Conservation (phyloP, 768 basidiomycete species). For the Suillus decipiens region DNA sequence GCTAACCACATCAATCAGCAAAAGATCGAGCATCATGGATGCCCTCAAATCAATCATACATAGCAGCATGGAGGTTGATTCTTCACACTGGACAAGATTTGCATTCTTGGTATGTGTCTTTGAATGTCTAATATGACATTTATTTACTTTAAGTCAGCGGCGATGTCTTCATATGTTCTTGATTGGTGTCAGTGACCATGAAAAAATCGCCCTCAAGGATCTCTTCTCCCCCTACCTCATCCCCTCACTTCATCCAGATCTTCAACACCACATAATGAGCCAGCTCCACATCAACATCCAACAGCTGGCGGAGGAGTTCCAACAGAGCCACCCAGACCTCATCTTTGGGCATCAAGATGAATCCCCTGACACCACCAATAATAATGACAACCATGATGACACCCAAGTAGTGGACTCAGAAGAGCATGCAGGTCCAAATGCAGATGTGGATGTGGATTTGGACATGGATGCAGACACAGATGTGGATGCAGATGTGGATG, state of each 20-base stretch:
- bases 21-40: conserved; percentile 11
- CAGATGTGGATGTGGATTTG: background rate
- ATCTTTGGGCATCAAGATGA: background rate
- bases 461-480: too few species aligned
- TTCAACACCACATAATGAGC: conserved; percentile 1
- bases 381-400: background rate
- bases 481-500: too few species aligned
- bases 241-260: conserved; percentile 1
- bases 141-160: conserved; percentile 5
- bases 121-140: background rate
- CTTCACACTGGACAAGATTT: conserved; percentile 12
- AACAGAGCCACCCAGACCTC: background rate
- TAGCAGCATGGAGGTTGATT: conserved; percentile 13
- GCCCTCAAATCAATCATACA: background rate
- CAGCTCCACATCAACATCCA: conserved; percentile 6
- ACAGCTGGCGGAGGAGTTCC: conserved; percentile 1
- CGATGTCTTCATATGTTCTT: conserved; percentile 7
- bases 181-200: conserved; percentile 6
- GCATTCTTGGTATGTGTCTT: conserved; percentile 10
- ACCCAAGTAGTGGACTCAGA: background rate
- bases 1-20: conserved; percentile 6
- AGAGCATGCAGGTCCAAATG: background rate
- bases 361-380: background rate
- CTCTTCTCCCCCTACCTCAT: conserved; percentile 11
- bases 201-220: conserved; percentile 2